Percentiles rank a stretch among this genome's conserved stretches.
phyloP scores from a whole-genome alignment of 495 filamentous ascomycete species.

The Talaromyces thailandensis region DNA sequence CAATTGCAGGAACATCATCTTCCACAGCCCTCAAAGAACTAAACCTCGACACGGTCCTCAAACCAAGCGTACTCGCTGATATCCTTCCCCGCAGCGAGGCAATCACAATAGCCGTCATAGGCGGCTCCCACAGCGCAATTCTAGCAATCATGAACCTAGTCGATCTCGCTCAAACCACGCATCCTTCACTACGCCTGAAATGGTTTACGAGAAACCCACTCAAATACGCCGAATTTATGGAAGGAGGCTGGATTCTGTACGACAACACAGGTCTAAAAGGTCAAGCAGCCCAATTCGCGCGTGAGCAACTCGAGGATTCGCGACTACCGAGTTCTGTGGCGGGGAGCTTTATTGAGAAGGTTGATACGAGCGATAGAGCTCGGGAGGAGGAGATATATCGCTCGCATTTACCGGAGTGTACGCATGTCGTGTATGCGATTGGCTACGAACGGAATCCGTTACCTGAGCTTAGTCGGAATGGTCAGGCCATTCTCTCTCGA shows the following conservation, averaged over 20 bases:
- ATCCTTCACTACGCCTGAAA: conserved; percentile 44
- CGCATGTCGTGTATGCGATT: conserved; percentile 45
- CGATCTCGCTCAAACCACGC: conserved; percentile 36
- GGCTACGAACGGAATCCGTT: conserved; percentile 42
- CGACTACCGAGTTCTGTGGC: conserved; percentile 37
- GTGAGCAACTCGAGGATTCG: conserved; percentile 44
- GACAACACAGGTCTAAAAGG: conserved; percentile 59
- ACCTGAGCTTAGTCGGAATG: conserved; percentile 26
- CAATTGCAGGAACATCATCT: conserved; percentile 6
- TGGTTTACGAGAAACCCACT: conserved; percentile 54
- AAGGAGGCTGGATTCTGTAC: conserved; percentile 48
- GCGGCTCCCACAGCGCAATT: conserved; percentile 54
- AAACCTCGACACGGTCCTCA: conserved; percentile 47
- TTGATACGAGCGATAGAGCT: conserved; percentile 37
- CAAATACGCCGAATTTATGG: conserved; percentile 51
- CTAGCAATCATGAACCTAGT: conserved; percentile 52
- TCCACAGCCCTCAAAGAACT: conserved; percentile 21
- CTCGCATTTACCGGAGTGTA: conserved; percentile 36
- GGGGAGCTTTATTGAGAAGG: conserved; percentile 38
- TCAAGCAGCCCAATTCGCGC: conserved; percentile 48
- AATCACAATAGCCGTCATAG: conserved; percentile 43
- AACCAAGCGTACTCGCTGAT: conserved; percentile 39
- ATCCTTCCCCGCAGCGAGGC: conserved; percentile 26
- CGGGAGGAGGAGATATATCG: conserved; percentile 33
- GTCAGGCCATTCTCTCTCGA: conserved; percentile 1